A percentile compares a stretch with the other conserved stretches of the same genome.
Evolutionary conservation across 129 eudicot species (phyloP).

Genomic region (Tagetes patula): DNA sequence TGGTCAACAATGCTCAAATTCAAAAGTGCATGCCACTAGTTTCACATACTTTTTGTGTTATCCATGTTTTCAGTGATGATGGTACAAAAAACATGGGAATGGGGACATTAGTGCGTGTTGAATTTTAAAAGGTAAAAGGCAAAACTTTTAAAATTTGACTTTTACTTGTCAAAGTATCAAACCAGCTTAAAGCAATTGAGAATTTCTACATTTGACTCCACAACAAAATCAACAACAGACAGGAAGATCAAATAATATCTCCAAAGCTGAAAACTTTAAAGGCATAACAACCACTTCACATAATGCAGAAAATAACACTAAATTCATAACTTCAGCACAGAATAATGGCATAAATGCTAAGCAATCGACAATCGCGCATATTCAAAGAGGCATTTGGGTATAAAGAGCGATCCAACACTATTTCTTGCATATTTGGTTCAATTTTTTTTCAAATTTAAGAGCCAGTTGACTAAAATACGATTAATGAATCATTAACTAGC

Average conservation of each 20-base stretch:
- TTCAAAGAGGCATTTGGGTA: background rate
- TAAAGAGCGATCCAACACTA: background rate
- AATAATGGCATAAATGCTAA: background rate
- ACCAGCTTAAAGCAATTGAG: background rate
- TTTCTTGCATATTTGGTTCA: conserved; percentile 14
- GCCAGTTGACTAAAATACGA: conserved; percentile 28
- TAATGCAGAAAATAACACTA: background rate
- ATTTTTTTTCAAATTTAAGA: conserved; percentile 20
- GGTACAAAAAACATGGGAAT: background rate
- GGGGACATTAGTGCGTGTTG: conserved; percentile 13
- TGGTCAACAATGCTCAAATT: conserved; percentile 5
- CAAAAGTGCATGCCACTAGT: background rate
- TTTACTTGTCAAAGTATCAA: conserved; percentile 16
- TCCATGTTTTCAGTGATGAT: conserved; percentile 19
- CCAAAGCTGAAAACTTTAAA: background rate
- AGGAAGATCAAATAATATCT: conserved; percentile 7
- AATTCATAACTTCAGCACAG: conserved; percentile 1
- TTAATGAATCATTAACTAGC: conserved; percentile 19
- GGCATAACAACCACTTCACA: conserved; percentile 8
- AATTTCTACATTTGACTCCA: conserved; percentile 11
- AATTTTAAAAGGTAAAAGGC: conserved; percentile 21
- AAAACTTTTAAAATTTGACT: conserved; percentile 20
- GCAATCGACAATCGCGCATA: background rate
- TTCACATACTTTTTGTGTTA: conserved; percentile 15
- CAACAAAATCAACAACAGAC: conserved; percentile 17